Base-by-base conservation (phyloP, 108 stramenopile genomes). In the Phaeodactylum tricornutum region DNA sequence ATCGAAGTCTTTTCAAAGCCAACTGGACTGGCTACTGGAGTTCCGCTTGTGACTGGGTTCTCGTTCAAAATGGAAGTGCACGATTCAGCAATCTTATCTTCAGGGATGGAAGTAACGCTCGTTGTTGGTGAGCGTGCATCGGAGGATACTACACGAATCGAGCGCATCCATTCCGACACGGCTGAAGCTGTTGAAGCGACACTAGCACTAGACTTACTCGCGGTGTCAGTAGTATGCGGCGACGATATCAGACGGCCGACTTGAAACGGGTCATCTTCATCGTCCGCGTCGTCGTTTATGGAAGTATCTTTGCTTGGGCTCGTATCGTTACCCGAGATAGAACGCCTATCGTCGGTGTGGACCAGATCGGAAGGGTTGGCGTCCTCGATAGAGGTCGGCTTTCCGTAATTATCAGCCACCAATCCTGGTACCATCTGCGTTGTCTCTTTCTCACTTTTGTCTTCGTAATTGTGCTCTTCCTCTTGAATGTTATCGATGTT, bases 111-210 rank as follows among this genome's bases (percentile, higher is more conserved):
- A n/a, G n/a, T n/a, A n/a, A n/a, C n/a, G n/a, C n/a, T n/a, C n/a
- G n/a, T n/a, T n/a, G n/a, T n/a, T n/a, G n/a, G n/a, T n/a, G n/a
- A n/a, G n/a, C n/a, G n/a, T 21, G 38, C 28, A 17, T 42, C 7
- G 12, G 50, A 40, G 4, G 52, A 43, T 6, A 72, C 53, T 1
- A 72, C 71, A 14, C 53, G 64, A 25, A 72, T 65, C 1, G 55
- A 42, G 29, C 62, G 64, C 55, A 72, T 59, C 70, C 70, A 72
- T 26, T 72, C 70, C 8, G 63, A 55, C 15, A 72, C 55, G 7
- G 59, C 37, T 6, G 69, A 56, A 12, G 40, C 7, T 21, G n/a
- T n/a, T n/a, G n/a, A n/a, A n/a, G n/a, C n/a, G n/a, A n/a, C n/a
- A n/a, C n/a, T n/a, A n/a, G 53, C 55, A 20, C 46, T 55, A 17